A percentile compares a stretch with the other conserved stretches of the same genome.
Evolutionary conservation across 495 filamentous ascomycete genomes (phyloP).

Genomic region (Articulospora tetracladia): DNA sequence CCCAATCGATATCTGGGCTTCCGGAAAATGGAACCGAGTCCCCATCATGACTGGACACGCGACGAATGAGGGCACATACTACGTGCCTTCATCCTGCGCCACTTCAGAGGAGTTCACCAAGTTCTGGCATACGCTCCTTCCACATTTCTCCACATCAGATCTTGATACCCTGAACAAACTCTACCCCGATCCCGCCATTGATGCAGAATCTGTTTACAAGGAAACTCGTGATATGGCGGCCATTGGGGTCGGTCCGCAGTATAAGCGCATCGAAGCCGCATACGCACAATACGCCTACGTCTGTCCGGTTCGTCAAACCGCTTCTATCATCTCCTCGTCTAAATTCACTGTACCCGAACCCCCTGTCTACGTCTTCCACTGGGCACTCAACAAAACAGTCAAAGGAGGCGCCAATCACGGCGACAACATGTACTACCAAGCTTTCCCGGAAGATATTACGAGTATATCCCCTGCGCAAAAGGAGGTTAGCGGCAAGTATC

Average conservation of each 20-base stretch:
- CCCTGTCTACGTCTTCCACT: conserved; percentile 54
- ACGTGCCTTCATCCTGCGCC: conserved; percentile 44
- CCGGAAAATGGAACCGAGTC: conserved; percentile 47
- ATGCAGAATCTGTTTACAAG: conserved; percentile 30
- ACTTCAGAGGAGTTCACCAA: conserved; percentile 43
- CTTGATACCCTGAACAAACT: conserved; percentile 46
- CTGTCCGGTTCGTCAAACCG: conserved; percentile 59
- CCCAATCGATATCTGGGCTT: conserved; percentile 53
- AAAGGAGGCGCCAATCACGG: conserved; percentile 55
- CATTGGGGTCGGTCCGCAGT: conserved; percentile 46
- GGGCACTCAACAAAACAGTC: conserved; percentile 45
- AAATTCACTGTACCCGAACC: conserved; percentile 18
- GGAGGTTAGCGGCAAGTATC: conserved; percentile 47
- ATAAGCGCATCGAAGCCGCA: conserved; percentile 54
- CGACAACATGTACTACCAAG: conserved; percentile 55
- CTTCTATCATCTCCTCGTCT: conserved; percentile 44
- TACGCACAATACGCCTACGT: conserved; percentile 66
- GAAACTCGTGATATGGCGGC: conserved; percentile 32
- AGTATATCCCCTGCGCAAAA: conserved; percentile 39
- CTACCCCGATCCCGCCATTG: conserved; percentile 49
- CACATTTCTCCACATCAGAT: conserved; percentile 41
- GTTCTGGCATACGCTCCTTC: conserved; percentile 55
- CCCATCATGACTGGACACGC: conserved; percentile 61
- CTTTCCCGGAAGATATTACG: conserved; percentile 42
- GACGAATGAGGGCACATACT: conserved; percentile 58